Evolutionary conservation across 2,329 filamentous ascomycete species (phyloP).

Genomic region (Alternaria novae-zelandiae): DNA sequence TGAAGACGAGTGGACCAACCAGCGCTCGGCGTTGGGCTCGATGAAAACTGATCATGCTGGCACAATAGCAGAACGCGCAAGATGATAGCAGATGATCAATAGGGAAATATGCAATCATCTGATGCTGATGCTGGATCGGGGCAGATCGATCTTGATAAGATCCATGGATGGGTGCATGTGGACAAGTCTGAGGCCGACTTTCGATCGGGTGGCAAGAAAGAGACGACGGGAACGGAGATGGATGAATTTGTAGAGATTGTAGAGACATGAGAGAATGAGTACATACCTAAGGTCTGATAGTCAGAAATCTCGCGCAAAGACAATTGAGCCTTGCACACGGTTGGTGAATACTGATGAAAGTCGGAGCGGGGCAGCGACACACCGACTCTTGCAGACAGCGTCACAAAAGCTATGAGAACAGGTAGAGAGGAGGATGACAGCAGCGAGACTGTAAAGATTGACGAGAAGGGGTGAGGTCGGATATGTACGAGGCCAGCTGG

Average conservation of each 20-base stretch:
- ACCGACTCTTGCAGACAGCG: slow-evolving; percentile 1
- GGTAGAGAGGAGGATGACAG: slow-evolving; percentile 3
- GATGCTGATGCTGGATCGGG: neutral
- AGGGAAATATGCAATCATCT: neutral
- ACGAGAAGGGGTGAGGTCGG: slow-evolving; percentile 28
- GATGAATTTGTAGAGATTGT: neutral
- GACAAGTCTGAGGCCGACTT: neutral
- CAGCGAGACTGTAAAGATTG: slow-evolving; percentile 9
- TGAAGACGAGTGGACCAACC: slow-evolving; percentile 2
- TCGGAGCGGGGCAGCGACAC: slow-evolving; percentile 11
- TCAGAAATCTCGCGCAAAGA: neutral
- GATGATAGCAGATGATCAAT: neutral
- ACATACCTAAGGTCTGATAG: slow-evolving; percentile 6
- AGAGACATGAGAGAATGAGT: neutral
- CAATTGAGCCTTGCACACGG: neutral
- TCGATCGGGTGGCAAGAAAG: neutral
- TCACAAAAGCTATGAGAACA: slow-evolving; percentile 3
- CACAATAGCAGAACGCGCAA: neutral
- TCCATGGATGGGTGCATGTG: neutral
- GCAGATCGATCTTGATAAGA: neutral
- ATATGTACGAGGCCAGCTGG: slow-evolving; percentile 24
- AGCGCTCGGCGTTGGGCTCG: neutral
- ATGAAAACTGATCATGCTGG: neutral
- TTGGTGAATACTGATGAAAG: neutral
- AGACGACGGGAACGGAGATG: neutral